phyloP scores from a whole-genome alignment of 1,284 basidiomycete species.

The Cutaneotrichosporon cyanovorans region DNA sequence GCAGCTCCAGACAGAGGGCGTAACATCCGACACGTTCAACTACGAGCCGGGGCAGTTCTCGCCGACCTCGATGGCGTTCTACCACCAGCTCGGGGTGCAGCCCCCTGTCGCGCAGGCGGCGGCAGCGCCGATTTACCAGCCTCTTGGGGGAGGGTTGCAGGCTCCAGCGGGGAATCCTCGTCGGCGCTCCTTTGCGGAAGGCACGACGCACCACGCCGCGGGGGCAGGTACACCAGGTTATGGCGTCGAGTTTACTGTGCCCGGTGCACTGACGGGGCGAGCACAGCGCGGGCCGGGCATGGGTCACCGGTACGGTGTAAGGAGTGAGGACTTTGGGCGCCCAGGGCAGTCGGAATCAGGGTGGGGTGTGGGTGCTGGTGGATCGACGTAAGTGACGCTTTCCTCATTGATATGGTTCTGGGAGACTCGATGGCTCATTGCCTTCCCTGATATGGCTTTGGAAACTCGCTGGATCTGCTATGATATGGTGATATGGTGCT shows the following conservation, averaged over 20 bases:
- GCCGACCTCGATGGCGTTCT: slow-evolving; percentile 37
- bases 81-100: slow-evolving; percentile 27
- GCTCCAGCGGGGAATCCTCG: slow-evolving; percentile 1
- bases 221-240: slow-evolving; percentile 43
- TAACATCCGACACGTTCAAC: slow-evolving; percentile 13
- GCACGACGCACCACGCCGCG: slow-evolving; percentile 32
- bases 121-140: not conserved
- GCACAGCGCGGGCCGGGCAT: slow-evolving; percentile 19
- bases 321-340: slow-evolving; percentile 41
- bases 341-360: slow-evolving; percentile 25
- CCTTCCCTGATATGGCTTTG: not conserved
- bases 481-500: no score
- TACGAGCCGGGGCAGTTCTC: slow-evolving; percentile 35
- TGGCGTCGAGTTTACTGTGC: slow-evolving; percentile 32
- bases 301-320: slow-evolving; percentile 34
- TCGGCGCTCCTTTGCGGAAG: slow-evolving; percentile 31
- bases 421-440: no score
- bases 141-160: not conserved
- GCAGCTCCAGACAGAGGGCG: slow-evolving; percentile 18
- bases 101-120: not conserved
- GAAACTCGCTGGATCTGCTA: not conserved
- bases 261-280: slow-evolving; percentile 20
- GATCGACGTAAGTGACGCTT: slow-evolving; percentile 36
- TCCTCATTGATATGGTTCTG: slow-evolving; percentile 1
- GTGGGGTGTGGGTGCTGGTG: slow-evolving; percentile 39